These are phyloP conservation scores for Pulveroboletus sp. DNA, from an alignment of 768 basidiomycete genomes.

Conservation along the genomic window DNA sequence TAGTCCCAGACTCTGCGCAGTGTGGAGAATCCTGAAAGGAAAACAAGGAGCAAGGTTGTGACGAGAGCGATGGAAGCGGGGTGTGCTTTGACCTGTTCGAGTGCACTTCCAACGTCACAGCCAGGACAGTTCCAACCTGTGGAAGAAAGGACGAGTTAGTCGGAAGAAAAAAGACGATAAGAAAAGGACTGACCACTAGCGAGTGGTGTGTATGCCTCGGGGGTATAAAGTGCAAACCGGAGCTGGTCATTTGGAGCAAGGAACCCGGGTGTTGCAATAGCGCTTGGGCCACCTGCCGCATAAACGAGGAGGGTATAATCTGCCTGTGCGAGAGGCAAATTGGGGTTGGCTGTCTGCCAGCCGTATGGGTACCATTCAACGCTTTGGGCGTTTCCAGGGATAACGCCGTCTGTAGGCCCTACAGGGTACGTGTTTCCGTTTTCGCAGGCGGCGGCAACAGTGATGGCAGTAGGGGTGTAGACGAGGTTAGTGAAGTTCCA, in stretches of 20 bases:
- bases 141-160: background rate
- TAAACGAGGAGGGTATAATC: conserved; percentile 59
- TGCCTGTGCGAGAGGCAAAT: conserved; percentile 56
- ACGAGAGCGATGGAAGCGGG: conserved; percentile 33
- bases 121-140: conserved; percentile 30
- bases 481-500: conserved; percentile 68
- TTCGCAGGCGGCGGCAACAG: conserved; percentile 61
- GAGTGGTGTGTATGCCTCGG: conserved; percentile 54
- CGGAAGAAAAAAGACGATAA: background rate
- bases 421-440: conserved; percentile 71
- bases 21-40: conserved; percentile 35
- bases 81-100: conserved; percentile 29
- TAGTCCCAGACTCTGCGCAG: conserved; percentile 31
- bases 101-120: conserved; percentile 30
- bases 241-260: conserved; percentile 53
- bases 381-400: conserved; percentile 49
- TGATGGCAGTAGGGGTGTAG: conserved; percentile 50
- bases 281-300: conserved; percentile 53
- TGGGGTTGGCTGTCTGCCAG: conserved; percentile 48
- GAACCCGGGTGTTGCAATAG: conserved; percentile 46
- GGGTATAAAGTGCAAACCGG: conserved; percentile 62
- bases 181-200: conserved; percentile 34
- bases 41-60: conserved; percentile 29
- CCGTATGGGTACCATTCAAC: conserved; percentile 61
- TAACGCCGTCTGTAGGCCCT: conserved; percentile 52